Evolutionary conservation across 306 rosid genomes (phyloP), one percentile per base, ranked within the genome.

Genomic region (Glycyrrhiza uralensis): DNA sequence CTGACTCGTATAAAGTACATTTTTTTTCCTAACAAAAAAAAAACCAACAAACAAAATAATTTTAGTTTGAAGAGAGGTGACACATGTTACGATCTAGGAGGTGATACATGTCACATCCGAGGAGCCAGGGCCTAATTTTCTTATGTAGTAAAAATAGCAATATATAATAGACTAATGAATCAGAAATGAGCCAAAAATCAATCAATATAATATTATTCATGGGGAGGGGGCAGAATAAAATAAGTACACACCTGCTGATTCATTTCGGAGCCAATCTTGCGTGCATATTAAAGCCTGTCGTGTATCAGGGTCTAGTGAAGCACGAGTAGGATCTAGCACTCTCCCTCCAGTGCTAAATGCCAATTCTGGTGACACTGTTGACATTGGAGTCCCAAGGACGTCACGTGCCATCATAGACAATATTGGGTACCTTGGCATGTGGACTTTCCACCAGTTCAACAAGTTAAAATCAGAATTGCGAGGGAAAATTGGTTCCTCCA

Each of bases 371-470:
- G 88, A 81, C 76, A 86, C 60, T 19, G 90, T 95, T n/a, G 99
- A 91, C 96, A 95, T 91, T 28, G 99, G 99, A 78, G 96, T 89
- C 46, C 93, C 99, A 4, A 95, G 90, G 74, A 95, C 88, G 69
- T 95, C 97, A 7, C 96, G 93, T 4, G 96, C 99, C 96, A 91
- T 89, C 97, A 88, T 94, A 15, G 97, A 94, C 90, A 94, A 76
- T 51, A 94, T 89, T 4, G 99, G 97, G 77, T 94, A 94, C 84
- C 97, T 89, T 11, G 97, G 99, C n/a, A 83, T 88, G 87, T 95
- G 97, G 60, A 95, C 96, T 79, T 85, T 89, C 97, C 97, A 95
- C 99, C 99, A 89, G 74, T 95, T 95, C 72, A 95, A 74, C 62
- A 95, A 77, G 82, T 86, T 85, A 72, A 95, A 95, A 72, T 95